Percentiles rank a stretch among this genome's conserved stretches.
These are phyloP conservation scores for Fusarium buharicum DNA, from an alignment of 2,329 filamentous ascomycete genomes.

Conservation along the genomic window DNA sequence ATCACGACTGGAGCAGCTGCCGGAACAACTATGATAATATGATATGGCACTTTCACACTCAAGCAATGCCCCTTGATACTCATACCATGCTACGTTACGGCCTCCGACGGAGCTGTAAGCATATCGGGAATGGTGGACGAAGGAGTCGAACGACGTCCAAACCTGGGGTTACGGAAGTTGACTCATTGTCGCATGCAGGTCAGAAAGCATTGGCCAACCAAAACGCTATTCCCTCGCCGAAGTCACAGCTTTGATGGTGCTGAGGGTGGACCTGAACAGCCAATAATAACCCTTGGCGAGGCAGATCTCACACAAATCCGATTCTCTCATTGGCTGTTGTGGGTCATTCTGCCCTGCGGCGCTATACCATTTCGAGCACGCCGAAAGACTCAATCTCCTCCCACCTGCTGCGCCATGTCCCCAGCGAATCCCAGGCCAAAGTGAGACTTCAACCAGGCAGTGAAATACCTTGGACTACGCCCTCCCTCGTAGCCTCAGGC, in stretches of 20 bases:
- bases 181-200: slow-evolving; percentile 46
- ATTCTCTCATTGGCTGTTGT: slow-evolving; percentile 44
- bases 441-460: slow-evolving; percentile 41
- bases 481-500: slow-evolving; percentile 50
- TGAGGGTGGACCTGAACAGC: slow-evolving; percentile 37
- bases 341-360: slow-evolving; percentile 20
- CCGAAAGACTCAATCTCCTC: slow-evolving; percentile 55
- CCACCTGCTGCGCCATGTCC: slow-evolving; percentile 48
- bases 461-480: slow-evolving; percentile 53
- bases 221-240: slow-evolving; percentile 49
- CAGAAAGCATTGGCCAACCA: slow-evolving; percentile 49
- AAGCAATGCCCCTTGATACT: slow-evolving; percentile 5
- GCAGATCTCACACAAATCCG: slow-evolving; percentile 13
- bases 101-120: slow-evolving; percentile 5
- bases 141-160: slow-evolving; percentile 32
- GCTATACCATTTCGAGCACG: slow-evolving; percentile 56
- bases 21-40: slow-evolving; percentile 1
- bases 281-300: slow-evolving; percentile 42
- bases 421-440: slow-evolving; percentile 23
- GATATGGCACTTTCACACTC: slow-evolving; percentile 1
- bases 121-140: slow-evolving; percentile 12
- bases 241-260: slow-evolving; percentile 45
- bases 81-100: slow-evolving; percentile 6
- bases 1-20: slow-evolving; percentile 1
- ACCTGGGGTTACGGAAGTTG: slow-evolving; percentile 46